Percentiles rank a stretch among this genome's conserved stretches.
Evolutionary conservation across 345 rosid species (phyloP).

Genomic region (Brassica juncea): DNA sequence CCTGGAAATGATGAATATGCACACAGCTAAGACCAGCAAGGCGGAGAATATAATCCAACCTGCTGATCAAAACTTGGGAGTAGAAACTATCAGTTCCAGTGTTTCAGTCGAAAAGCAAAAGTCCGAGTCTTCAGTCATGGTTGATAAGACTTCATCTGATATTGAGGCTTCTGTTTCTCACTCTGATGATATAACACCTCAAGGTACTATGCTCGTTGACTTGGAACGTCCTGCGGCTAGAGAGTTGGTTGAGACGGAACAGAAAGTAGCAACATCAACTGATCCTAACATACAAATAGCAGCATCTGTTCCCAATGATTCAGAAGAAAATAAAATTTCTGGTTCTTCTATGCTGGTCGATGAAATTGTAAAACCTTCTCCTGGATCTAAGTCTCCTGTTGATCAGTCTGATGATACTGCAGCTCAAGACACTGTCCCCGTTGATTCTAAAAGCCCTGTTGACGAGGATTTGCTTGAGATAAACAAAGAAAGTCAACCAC

Average conservation of each 20-base stretch:
- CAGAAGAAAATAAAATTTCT: slow-evolving; percentile 12
- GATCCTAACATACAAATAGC: slow-evolving; percentile 6
- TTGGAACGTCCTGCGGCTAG: slow-evolving; percentile 30
- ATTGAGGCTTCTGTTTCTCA: slow-evolving; percentile 29
- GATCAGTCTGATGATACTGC: slow-evolving; percentile 7
- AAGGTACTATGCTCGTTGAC: slow-evolving; percentile 26
- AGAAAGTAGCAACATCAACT: slow-evolving; percentile 21
- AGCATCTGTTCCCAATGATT: background rate
- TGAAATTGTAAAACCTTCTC: slow-evolving; percentile 14
- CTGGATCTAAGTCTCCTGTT: slow-evolving; percentile 26
- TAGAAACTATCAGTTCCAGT: background rate
- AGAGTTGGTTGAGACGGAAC: slow-evolving; percentile 17
- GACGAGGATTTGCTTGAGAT: slow-evolving; percentile 5
- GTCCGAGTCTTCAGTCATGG: slow-evolving; percentile 10
- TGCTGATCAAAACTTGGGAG: slow-evolving; percentile 19
- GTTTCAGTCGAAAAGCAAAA: slow-evolving; percentile 7
- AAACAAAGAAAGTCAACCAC: slow-evolving; percentile 4
- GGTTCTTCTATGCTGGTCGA: slow-evolving; percentile 8
- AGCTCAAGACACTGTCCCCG: slow-evolving; percentile 30
- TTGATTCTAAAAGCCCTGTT: slow-evolving; percentile 25
- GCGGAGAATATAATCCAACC: slow-evolving; percentile 19
- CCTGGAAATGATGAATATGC: background rate
- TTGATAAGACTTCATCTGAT: slow-evolving; percentile 18
- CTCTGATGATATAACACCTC: slow-evolving; percentile 32
- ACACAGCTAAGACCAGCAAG: slow-evolving; percentile 12